These are phyloP conservation scores for Cydonia oblonga DNA, from an alignment of 331 rosid genomes.

Conservation along the genomic window DNA sequence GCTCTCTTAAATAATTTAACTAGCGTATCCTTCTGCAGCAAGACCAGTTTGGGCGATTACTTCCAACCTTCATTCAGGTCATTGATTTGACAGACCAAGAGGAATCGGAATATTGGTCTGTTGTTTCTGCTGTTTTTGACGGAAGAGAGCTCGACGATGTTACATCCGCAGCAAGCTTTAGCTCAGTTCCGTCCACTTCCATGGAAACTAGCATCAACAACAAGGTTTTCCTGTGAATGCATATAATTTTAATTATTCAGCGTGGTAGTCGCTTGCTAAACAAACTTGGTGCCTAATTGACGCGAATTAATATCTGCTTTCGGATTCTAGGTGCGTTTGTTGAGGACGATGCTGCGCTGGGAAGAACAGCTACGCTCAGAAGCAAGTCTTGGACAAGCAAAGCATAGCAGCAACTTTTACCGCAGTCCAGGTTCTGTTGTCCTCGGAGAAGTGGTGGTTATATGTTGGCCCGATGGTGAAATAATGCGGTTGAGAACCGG, in stretches of 20 bases:
- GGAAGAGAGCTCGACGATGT: constrained; percentile 59
- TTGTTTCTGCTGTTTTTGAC: constrained; percentile 76
- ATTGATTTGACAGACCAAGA: constrained; percentile 83
- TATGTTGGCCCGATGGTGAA: constrained; percentile 83
- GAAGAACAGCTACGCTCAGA: constrained; percentile 79
- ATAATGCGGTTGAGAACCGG: constrained; percentile 73
- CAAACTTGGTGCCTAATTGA: too few species aligned
- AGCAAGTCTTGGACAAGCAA: constrained; percentile 41
- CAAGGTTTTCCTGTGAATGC: constrained; percentile 42
- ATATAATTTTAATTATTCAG: background rate
- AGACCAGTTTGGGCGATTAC: constrained; percentile 88
- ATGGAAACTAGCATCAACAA: constrained; percentile 69
- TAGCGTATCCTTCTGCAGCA: constrained; percentile 36
- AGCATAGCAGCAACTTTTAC: constrained; percentile 13
- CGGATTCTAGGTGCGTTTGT: constrained; percentile 46
- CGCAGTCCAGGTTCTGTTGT: constrained; percentile 24
- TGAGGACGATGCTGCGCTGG: constrained; percentile 89
- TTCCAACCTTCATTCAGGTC: constrained; percentile 84
- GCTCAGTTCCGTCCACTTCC: constrained; percentile 45
- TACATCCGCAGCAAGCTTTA: constrained; percentile 34
- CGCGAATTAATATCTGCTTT: background rate
- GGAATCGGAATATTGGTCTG: constrained; percentile 75
- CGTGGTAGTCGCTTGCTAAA: background rate
- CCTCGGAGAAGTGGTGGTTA: constrained; percentile 75
- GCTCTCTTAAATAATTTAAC: background rate